Base-by-base conservation (phyloP, 1,139 yeast genomes). In the Protomyces macrosporus region DNA sequence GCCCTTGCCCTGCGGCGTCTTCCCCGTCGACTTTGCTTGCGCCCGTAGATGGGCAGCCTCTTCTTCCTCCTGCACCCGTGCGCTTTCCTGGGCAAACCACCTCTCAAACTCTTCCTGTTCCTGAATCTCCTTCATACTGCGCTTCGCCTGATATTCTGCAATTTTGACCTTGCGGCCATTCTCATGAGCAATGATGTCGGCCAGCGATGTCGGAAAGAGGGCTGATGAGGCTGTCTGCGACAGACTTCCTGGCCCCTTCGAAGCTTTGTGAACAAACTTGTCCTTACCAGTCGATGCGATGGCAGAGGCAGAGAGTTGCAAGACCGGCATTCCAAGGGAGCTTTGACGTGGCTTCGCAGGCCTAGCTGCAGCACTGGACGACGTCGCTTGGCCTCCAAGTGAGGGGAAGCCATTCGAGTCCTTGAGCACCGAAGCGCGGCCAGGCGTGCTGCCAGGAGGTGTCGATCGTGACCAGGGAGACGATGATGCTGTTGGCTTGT, bases 21-120 rank as follows among this genome's bases (percentile, higher is more conserved):
- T 7, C 39, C 12, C 12, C 39, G 9, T 36, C 12, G 39, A 36
- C 12, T 12, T 36, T 9, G 12, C 3, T 36, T 36, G 39, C 12
- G 9, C 39, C 2, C 39, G 39, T 36, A 7, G 23, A 23, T 23
- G 23, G 9, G 64, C 64, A 40, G 57, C 48, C 45, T 53, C 65
- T 30, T 59, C 81, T 60, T 72, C 73, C 71, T 37, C 35, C 34
- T 86, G 90, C 6, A 85, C 87, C 57, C 82, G 76, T 30, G 77
- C 77, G 48, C 87, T 79, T 71, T 88, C 95, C 68, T 82, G 84
- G 57, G 82, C 86, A 91, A 95, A 88, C 96, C 96, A 88, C n/a
- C 48, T 23, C 23, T 42, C 48, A 16, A 42, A 42, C 71, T 85
- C 90, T 71, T 87, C 89, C 70, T 88, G 95, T 69, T 85, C 84